Evolutionary conservation across 75 land plant species (phyloP).

Genomic region (Selaginella tamariscina): DNA sequence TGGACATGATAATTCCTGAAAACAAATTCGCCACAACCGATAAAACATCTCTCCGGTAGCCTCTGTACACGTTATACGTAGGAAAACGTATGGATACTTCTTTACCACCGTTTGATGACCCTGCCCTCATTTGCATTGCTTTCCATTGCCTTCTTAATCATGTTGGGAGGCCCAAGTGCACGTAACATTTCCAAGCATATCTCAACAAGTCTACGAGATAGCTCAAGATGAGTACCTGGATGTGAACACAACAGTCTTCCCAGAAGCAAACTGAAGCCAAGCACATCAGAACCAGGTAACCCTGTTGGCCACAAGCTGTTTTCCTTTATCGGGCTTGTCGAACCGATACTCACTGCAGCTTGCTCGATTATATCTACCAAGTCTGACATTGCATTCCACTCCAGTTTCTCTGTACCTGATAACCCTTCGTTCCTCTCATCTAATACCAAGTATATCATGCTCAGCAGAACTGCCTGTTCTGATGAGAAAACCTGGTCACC

Average conservation of each 20-base stretch:
- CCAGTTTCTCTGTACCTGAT: background rate
- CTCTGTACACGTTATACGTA: constrained; percentile 38
- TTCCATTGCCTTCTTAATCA: constrained; percentile 3
- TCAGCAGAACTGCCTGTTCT: background rate
- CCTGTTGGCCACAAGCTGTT: constrained; percentile 14
- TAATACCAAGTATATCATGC: background rate
- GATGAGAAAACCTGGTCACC: background rate
- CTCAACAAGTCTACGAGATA: constrained; percentile 36
- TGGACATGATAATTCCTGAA: constrained; percentile 46
- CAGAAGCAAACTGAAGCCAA: constrained; percentile 22
- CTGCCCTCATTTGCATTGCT: background rate
- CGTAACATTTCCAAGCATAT: constrained; percentile 41
- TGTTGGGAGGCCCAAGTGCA: constrained; percentile 66
- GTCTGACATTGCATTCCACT: background rate
- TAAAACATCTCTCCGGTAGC: constrained; percentile 73
- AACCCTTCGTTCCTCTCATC: background rate
- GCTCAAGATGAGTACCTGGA: background rate
- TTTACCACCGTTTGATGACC: background rate
- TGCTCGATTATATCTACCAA: background rate
- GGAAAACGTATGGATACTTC: constrained; percentile 14
- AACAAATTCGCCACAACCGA: constrained; percentile 60
- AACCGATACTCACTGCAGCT: background rate
- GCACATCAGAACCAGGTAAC: constrained; percentile 40
- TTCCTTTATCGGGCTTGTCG: background rate
- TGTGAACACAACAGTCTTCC: background rate